These are phyloP conservation scores for Naganishia onofrii DNA, from an alignment of 768 basidiomycete species.

Conservation along the genomic window DNA sequence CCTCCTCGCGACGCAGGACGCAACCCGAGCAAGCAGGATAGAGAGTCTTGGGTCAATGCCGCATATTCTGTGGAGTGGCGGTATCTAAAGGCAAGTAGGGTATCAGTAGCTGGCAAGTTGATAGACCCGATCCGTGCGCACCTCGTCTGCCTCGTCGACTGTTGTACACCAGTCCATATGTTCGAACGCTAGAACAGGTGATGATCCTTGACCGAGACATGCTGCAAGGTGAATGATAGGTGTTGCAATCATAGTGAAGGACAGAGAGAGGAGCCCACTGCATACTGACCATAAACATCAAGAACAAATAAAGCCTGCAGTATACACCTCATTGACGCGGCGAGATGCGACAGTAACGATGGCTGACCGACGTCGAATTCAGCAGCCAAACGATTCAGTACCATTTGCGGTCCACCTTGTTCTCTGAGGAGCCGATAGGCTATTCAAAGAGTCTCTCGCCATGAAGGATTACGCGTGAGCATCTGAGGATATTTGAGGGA, in stretches of 20 bases:
- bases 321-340: neutral
- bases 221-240: neutral
- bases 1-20: constrained; percentile 13
- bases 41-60: constrained; percentile 7
- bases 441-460: constrained; percentile 13
- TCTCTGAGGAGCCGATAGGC: neutral
- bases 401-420: neutral
- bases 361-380: neutral
- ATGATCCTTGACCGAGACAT: neutral
- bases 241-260: neutral
- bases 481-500: neutral
- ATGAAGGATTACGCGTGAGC: constrained; percentile 15
- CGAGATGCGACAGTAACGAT: neutral
- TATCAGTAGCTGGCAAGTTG: neutral
- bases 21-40: neutral
- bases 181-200: constrained; percentile 1
- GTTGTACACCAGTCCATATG: neutral
- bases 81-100: neutral
- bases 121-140: neutral
- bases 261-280: neutral
- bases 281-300: constrained; percentile 5
- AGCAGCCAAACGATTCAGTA: neutral
- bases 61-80: constrained; percentile 2
- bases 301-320: neutral
- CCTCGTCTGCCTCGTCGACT: neutral